A percentile compares a stretch with the other conserved stretches of the same genome.
Evolutionary conservation across 208 protist genomes (phyloP).

Genomic region (Leishmania tropica): DNA sequence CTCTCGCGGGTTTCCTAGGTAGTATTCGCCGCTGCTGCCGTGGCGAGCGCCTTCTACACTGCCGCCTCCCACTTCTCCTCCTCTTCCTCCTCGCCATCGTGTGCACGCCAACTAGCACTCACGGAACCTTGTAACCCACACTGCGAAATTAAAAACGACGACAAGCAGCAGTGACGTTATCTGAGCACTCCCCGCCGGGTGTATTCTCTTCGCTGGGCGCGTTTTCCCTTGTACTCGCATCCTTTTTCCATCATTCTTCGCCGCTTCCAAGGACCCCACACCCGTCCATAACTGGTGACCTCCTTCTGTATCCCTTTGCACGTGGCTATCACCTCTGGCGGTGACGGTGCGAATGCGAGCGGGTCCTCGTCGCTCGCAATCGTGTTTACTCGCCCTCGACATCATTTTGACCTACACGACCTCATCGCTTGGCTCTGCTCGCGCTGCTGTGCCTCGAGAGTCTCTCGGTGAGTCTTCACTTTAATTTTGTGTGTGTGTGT

Average conservation of each 20-base stretch:
- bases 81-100: neutral
- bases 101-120: neutral
- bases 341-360: neutral
- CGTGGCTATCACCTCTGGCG: neutral
- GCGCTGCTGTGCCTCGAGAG: too few relatives aligned
- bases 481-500: too few relatives aligned
- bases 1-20: too few relatives aligned
- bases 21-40: too few relatives aligned
- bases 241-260: neutral
- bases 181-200: neutral
- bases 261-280: neutral
- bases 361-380: neutral
- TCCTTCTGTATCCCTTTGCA: neutral
- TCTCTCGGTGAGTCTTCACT: too few relatives aligned
- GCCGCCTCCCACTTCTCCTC: too few relatives aligned
- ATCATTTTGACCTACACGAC: too few relatives aligned
- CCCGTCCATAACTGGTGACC: neutral
- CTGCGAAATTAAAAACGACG: neutral
- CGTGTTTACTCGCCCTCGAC: neutral
- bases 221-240: neutral
- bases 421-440: too few relatives aligned
- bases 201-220: neutral
- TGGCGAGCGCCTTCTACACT: too few relatives aligned
- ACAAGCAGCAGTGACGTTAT: neutral
- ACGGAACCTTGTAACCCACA: neutral